Evolutionary conservation across 148 eudicot species (phyloP), one percentile per base, ranked within the genome.

Genomic region (Chenopodium berlandieri): DNA sequence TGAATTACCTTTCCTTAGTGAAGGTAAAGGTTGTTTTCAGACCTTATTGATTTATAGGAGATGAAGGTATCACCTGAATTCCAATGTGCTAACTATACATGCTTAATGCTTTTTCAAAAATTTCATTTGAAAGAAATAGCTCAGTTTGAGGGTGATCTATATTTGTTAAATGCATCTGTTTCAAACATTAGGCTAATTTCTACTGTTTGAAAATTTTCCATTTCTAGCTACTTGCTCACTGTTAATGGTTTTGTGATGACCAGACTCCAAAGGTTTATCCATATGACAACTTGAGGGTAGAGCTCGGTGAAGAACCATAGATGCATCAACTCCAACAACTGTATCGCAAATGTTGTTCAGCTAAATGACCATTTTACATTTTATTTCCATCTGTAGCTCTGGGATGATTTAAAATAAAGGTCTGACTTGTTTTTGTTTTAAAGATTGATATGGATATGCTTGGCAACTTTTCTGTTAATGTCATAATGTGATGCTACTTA

Each of bases 231-330:
- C 40, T 48, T 70, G 73, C 56, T 75, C 32, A 65, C 12, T 14
- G 30, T 37, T 62, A 27, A 52, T 69, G 50, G 22, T 30, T 65
- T 63, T 85, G 71, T 63, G 56, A n/a, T 84, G 65, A 78, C 37
- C 92, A 91, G 97, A 78, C 90, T 25, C 97, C 97, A 50, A 91
- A 93, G 85, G 92, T 93, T 27, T 92, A 78, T 83, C 97, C 97
- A 56, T 92, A 93, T 71, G 97, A 93, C 90, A 93, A 91, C 75
- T 87, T 93, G 69, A 88, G 92, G 86, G 94, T 85, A 84, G 94
- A 93, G 84, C 95, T 93, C 75, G 97, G 97, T 8, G 95, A 88
- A 80, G 97, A 91, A 74, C 93, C 95, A 62, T 90, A 82, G 80
- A 46, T 77, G 46, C 27, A 30, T 52, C 62, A 50, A 19, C 65